Evolutionary conservation across 768 basidiomycete genomes (phyloP), one percentile per base, ranked within the genome.

Genomic region (Mrakia blollopis): DNA sequence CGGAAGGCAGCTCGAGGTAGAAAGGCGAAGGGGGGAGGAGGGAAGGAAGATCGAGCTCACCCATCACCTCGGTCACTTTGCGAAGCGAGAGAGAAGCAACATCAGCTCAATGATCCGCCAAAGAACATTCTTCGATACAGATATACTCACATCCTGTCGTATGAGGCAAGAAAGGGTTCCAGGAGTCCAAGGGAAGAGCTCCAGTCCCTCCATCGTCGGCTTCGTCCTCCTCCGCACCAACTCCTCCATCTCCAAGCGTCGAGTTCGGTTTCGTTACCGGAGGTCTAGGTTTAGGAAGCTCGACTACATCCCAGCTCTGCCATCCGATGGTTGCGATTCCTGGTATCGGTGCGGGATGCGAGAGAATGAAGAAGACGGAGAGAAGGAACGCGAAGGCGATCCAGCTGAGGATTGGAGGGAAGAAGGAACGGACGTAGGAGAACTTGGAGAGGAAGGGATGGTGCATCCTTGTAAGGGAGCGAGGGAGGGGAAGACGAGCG

Each of bases 221-320:
- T 14, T 72, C 69, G 32, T 60, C 41, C 21, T 68, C 35, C 7
- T 68, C 39, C 67, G 35, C 39, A 25, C 88, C 87, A 81, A 91
- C 89, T 89, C 89, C 92, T 89, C 90, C 91, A 80, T 91, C 89
- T 4, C 68, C 67, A 7, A 44, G 37, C 80, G 54, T 63, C 78
- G 78, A 74, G 72, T 72, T 75, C 11, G 60, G 47, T 50, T 50
- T 75, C 32, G 69, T 62, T 18, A 75, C 44, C 13, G 74, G 68
- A 21, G 61, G 74, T 28, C 70, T 76, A n/a, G 76, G 73, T 69
- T 77, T 70, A n/a, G 77, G 62, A 30, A 73, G 61, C 37, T 80
- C 77, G 30, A 94, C 86, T 4, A 87, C 81, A 62, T 92, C 93
- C 92, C 92, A 96, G 10, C 91, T 87, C 80, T 95, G 93, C 93